Conservation (phyloP, 2,329 filamentous ascomycete species). For the Fusarium scirpi region DNA sequence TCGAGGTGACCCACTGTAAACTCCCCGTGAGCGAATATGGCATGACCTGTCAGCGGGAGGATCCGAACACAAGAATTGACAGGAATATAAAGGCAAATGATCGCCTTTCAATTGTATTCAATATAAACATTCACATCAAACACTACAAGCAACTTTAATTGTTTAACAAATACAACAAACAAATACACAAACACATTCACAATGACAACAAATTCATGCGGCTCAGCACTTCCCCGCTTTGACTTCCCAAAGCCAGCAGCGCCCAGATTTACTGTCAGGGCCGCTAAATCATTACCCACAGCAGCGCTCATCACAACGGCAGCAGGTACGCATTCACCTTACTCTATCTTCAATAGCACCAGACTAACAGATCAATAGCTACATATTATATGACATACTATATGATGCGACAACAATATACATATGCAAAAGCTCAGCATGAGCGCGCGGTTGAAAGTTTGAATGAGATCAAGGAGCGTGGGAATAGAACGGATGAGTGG, state of each 20-base stretch:
- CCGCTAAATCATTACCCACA: neutral
- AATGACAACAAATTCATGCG: conserved; percentile 18
- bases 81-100: neutral
- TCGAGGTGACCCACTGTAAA: neutral
- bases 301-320: conserved; percentile 10
- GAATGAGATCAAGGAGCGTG: neutral
- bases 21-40: neutral
- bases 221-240: neutral
- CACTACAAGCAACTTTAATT: neutral
- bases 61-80: neutral
- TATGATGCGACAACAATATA: neutral
- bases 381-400: neutral
- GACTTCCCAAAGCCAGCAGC: neutral
- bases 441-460: neutral
- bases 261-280: neutral
- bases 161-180: neutral
- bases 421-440: neutral
- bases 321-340: neutral
- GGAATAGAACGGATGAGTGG: neutral
- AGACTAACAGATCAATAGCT: neutral
- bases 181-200: no score
- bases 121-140: neutral
- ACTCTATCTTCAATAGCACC: accelerated
- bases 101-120: neutral
- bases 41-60: neutral